Percentiles rank a stretch among this genome's conserved stretches.
These are phyloP conservation scores for Clavulina sp. DNA, from an alignment of 768 basidiomycete species.

Conservation along the genomic window DNA sequence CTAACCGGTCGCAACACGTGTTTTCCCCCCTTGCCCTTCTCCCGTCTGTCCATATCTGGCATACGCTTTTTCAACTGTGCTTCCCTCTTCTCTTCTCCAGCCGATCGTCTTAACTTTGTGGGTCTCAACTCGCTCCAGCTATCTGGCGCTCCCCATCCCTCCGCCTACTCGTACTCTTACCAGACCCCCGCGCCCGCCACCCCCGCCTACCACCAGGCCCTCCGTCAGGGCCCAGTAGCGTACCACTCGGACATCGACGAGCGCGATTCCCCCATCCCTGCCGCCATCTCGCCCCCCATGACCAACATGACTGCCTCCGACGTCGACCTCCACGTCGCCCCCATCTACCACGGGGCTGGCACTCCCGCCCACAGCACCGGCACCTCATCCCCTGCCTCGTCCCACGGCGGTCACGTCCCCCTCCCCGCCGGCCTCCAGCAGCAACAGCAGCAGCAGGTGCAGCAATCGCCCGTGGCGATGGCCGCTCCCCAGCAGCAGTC, in stretches of 20 bases:
- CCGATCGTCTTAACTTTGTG: neutral
- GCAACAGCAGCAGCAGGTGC: no score
- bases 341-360: constrained; percentile 9
- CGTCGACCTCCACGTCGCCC: no score
- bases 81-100: neutral
- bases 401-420: constrained; percentile 6
- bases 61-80: no score
- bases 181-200: neutral
- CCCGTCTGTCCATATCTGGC: no score
- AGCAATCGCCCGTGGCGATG: constrained; percentile 3
- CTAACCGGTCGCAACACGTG: no score
- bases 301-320: constrained; percentile 10
- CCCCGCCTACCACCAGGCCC: constrained; percentile 5
- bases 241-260: neutral
- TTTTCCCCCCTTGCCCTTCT: no score
- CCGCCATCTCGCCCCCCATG: constrained; percentile 11
- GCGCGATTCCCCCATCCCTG: constrained; percentile 5
- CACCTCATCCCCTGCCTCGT: constrained; percentile 10
- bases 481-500: constrained; percentile 9
- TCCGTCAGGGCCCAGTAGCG: no score
- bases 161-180: neutral
- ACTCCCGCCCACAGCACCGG: constrained; percentile 8
- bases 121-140: constrained; percentile 1
- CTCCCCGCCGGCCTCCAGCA: constrained; percentile 4
- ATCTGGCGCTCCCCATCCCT: neutral